Conservation (phyloP, 768 basidiomycete species). For the Suillus ampliporus region DNA sequence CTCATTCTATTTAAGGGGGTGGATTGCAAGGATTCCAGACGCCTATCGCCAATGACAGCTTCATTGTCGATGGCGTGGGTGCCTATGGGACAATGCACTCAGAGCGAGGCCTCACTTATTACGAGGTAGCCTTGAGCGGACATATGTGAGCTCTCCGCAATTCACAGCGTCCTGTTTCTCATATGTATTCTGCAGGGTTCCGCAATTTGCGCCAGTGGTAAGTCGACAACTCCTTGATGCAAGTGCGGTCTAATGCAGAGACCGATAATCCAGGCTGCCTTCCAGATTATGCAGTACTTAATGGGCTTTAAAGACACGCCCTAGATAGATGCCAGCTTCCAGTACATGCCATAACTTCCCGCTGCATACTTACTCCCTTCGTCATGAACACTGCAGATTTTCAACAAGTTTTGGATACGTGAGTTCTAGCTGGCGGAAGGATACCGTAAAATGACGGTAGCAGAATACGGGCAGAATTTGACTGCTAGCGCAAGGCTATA, state of each 20-base stretch:
- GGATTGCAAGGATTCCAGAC: constrained; percentile 76
- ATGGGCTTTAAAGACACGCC: constrained; percentile 65
- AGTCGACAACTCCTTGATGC: constrained; percentile 25
- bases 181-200: constrained; percentile 36
- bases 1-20: constrained; percentile 49
- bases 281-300: constrained; percentile 71
- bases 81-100: constrained; percentile 66
- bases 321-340: constrained; percentile 23
- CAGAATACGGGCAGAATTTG: no score
- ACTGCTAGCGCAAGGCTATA: no score
- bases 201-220: constrained; percentile 67
- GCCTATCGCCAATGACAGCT: constrained; percentile 66
- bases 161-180: no score
- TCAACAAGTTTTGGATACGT: no score
- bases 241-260: neutral
- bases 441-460: no score
- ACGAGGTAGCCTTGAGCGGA: constrained; percentile 69
- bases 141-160: constrained; percentile 52
- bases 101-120: constrained; percentile 71
- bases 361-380: no score
- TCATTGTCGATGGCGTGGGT: constrained; percentile 73
- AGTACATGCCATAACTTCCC: no score
- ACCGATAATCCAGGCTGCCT: constrained; percentile 53
- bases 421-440: no score
- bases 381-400: no score